Evolutionary conservation across 495 filamentous ascomycete genomes (phyloP).

Genomic region (Ascobolus immersus): DNA sequence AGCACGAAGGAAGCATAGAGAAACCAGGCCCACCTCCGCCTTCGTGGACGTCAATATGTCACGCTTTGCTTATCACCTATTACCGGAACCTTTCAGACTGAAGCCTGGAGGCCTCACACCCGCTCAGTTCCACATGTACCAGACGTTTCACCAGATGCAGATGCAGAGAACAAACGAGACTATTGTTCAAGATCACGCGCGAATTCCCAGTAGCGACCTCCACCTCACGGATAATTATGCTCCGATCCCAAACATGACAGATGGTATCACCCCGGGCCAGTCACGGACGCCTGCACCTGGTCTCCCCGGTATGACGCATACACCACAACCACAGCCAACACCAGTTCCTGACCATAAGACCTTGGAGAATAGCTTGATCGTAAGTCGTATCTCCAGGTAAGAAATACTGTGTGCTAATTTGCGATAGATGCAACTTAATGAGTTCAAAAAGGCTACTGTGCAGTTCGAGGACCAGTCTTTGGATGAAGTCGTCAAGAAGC

Average conservation of each 20-base stretch:
- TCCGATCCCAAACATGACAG: too few species aligned
- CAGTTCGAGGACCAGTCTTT: background rate
- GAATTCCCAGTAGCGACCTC: constrained; percentile 5
- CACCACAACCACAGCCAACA: background rate
- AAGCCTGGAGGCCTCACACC: constrained; percentile 53
- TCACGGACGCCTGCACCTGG: constrained; percentile 7
- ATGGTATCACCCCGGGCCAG: constrained; percentile 6
- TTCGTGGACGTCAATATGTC: constrained; percentile 59
- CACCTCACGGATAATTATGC: too few species aligned
- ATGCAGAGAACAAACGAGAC: constrained; percentile 7
- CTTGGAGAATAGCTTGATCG: background rate
- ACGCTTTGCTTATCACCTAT: constrained; percentile 53
- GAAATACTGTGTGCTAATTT: background rate
- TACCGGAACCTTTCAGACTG: constrained; percentile 73
- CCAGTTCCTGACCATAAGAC: background rate
- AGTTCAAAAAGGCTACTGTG: background rate
- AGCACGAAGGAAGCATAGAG: constrained; percentile 42
- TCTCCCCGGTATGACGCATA: constrained; percentile 5
- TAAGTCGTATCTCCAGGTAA: background rate
- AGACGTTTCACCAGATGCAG: constrained; percentile 51
- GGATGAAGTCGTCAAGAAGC: background rate
- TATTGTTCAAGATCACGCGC: background rate
- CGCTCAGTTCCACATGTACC: constrained; percentile 85
- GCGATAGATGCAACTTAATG: background rate
- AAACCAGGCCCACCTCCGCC: constrained; percentile 46